phyloP scores from a whole-genome alignment of 345 rosid species.

The Hibiscus trionum region DNA sequence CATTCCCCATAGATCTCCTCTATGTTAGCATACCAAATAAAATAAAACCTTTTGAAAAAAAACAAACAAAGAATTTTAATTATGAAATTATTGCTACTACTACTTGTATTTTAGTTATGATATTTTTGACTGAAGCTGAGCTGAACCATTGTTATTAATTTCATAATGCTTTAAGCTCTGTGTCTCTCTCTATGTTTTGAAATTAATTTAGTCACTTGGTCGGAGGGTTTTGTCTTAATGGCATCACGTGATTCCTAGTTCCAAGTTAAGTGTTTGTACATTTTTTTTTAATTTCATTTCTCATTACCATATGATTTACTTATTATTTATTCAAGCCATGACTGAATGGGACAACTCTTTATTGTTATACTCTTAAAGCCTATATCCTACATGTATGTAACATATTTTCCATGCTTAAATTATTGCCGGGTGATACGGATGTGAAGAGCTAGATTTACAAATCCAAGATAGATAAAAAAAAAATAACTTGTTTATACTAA shows the following conservation, averaged over 20 bases:
- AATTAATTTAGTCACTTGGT: slow-evolving; percentile 43
- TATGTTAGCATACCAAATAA: slow-evolving; percentile 39
- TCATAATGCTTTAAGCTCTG: slow-evolving; percentile 11
- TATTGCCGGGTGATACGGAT: not conserved
- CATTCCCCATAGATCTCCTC: slow-evolving; percentile 87
- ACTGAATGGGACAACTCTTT: not conserved
- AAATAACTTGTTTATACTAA: not conserved
- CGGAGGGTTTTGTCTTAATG: slow-evolving; percentile 66
- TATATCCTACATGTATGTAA: not conserved
- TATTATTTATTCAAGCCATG: not conserved
- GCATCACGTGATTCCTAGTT: slow-evolving; percentile 83
- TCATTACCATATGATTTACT: slow-evolving; percentile 3
- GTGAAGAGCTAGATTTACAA: not conserved
- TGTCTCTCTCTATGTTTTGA: slow-evolving; percentile 5
- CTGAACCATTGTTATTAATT: slow-evolving; percentile 4
- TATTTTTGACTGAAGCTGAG: slow-evolving; percentile 21
- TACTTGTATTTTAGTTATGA: not conserved
- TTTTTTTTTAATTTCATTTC: not conserved
- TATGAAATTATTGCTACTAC: not conserved
- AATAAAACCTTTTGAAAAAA: not conserved
- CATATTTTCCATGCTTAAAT: not conserved
- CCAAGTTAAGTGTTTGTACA: slow-evolving; percentile 28
- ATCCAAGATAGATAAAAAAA: not conserved
- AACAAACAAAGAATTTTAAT: not conserved
- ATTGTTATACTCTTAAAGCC: not conserved